These are phyloP conservation scores for Filobasidium uniguttulatum DNA, from an alignment of 1,284 basidiomycete genomes.

Conservation along the genomic window DNA sequence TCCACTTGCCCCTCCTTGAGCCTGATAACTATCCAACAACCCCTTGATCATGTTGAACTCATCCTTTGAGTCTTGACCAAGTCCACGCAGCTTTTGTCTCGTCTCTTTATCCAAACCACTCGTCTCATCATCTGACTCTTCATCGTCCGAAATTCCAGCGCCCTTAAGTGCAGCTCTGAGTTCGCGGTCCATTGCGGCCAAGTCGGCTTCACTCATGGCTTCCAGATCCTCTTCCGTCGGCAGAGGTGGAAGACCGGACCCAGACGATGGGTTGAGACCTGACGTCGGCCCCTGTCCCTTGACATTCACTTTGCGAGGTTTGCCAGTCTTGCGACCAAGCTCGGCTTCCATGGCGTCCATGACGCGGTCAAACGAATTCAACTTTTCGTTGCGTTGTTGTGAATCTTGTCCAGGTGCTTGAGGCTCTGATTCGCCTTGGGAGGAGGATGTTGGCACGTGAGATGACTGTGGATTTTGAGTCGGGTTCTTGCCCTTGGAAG, in stretches of 20 bases:
- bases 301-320: slow-evolving; percentile 3
- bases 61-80: slow-evolving; percentile 39
- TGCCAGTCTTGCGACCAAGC: slow-evolving; percentile 40
- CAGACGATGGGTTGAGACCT: slow-evolving; percentile 2
- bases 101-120: slow-evolving; percentile 40
- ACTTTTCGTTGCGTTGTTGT: slow-evolving; percentile 42
- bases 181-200: slow-evolving; percentile 73
- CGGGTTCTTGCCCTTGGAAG: not conserved
- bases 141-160: slow-evolving; percentile 39
- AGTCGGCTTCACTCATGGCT: slow-evolving; percentile 47
- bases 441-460: not conserved
- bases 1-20: slow-evolving; percentile 69
- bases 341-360: slow-evolving; percentile 90
- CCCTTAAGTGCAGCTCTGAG: slow-evolving; percentile 51
- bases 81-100: slow-evolving; percentile 36
- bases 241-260: slow-evolving; percentile 17
- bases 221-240: slow-evolving; percentile 38
- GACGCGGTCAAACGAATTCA: slow-evolving; percentile 84
- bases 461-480: not conserved
- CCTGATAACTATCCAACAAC: slow-evolving; percentile 85
- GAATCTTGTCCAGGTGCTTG: not conserved
- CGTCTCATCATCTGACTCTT: slow-evolving; percentile 37
- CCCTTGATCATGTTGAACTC: slow-evolving; percentile 88
- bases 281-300: not conserved
- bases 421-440: not conserved